A percentile compares a stretch with the other conserved stretches of the same genome.
These are phyloP conservation scores for Scheffersomyces insectosa DNA, from an alignment of 1,139 yeast species.

Conservation along the genomic window DNA sequence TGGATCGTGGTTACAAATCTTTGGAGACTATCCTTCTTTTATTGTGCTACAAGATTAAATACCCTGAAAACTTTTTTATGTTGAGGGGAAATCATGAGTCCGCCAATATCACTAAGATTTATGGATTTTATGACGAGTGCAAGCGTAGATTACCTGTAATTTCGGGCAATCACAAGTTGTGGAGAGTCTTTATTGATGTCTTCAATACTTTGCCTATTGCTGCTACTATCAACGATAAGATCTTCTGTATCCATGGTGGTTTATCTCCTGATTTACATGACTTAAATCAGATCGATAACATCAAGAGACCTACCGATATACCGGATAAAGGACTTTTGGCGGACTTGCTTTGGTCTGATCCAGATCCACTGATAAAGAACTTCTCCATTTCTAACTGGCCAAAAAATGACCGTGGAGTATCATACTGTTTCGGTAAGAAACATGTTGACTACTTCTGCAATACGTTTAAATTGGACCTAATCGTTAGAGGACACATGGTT, in stretches of 20 bases:
- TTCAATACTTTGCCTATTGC: constrained; percentile 86
- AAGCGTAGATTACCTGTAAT: constrained; percentile 67
- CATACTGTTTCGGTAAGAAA: constrained; percentile 74
- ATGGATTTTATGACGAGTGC: constrained; percentile 88
- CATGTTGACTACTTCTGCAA: constrained; percentile 73
- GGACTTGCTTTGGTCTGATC: constrained; percentile 88
- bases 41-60: constrained; percentile 74
- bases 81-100: constrained; percentile 85
- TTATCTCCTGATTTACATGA: constrained; percentile 72
- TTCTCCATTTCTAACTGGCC: constrained; percentile 62
- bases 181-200: constrained; percentile 80
- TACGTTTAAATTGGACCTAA: constrained; percentile 71
- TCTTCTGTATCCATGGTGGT: constrained; percentile 90
- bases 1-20: constrained; percentile 83
- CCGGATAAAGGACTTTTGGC: constrained; percentile 83
- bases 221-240: constrained; percentile 80
- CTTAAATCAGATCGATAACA: constrained; percentile 66
- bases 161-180: constrained; percentile 49
- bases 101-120: constrained; percentile 80
- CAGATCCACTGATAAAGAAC: constrained; percentile 57
- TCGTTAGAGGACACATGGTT: constrained; percentile 90
- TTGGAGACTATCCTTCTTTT: constrained; percentile 74
- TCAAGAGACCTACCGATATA: constrained; percentile 82
- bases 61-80: constrained; percentile 82
- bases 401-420: constrained; percentile 83